phyloP scores from a whole-genome alignment of 2,329 filamentous ascomycete genomes.

The Diaporthe sp. region DNA sequence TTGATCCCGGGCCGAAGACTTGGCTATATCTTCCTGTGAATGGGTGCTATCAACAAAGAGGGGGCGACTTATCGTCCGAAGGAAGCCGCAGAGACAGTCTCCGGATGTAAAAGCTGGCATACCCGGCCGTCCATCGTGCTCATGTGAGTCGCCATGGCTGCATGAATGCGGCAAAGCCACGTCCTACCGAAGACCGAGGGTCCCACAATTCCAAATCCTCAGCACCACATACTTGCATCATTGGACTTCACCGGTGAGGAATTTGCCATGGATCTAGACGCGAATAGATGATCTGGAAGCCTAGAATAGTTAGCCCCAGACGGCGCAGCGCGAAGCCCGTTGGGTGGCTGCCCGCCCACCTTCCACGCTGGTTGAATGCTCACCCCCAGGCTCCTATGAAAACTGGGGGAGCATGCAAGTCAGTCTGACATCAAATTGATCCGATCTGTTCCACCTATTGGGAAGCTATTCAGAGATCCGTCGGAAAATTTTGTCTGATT shows the following conservation, averaged over 20 bases:
- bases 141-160: conserved; percentile 33
- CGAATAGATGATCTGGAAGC: conserved; percentile 3
- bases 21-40: no score
- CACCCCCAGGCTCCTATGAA: no score
- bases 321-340: not conserved
- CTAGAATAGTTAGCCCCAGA: not conserved
- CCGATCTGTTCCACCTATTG: not conserved
- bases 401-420: not conserved
- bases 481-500: not conserved
- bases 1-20: not conserved
- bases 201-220: conserved; percentile 31
- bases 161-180: conserved; percentile 30
- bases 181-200: not conserved
- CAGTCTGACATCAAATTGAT: not conserved
- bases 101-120: conserved; percentile 11
- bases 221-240: conserved; percentile 26
- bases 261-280: conserved; percentile 1
- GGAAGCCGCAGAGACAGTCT: not conserved
- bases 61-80: not conserved
- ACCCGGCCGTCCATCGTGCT: conserved; percentile 15
- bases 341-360: no score
- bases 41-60: not conserved
- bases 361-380: not conserved
- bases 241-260: conserved; percentile 11
- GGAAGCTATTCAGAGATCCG: not conserved